A percentile compares a stretch with the other conserved stretches of the same genome.
Conservation (phyloP, 805 yeast genomes). For the Myxozyma geophila region DNA sequence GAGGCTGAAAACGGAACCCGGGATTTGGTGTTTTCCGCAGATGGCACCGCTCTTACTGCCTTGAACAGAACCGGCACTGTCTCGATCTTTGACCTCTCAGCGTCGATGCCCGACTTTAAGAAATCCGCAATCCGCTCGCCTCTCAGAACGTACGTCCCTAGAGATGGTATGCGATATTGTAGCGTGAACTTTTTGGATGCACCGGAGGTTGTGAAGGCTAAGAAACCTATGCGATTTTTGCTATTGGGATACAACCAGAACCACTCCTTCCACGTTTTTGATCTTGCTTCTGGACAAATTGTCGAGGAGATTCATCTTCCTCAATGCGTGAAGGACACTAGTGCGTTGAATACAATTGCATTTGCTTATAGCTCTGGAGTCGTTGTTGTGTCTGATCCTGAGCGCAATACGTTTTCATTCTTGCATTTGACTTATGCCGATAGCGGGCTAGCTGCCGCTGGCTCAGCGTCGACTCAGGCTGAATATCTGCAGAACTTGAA, state of each 20-base stretch:
- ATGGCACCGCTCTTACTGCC: conserved; percentile 28
- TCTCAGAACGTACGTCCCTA: conserved; percentile 19
- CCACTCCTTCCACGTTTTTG: conserved; percentile 33
- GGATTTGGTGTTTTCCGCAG: conserved; percentile 29
- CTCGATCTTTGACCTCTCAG: conserved; percentile 24
- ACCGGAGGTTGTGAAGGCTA: conserved; percentile 17
- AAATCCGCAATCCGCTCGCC: conserved; percentile 23
- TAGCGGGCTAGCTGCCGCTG: not conserved
- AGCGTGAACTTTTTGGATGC: conserved; percentile 29
- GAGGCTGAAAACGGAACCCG: conserved; percentile 22
- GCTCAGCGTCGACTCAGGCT: conserved; percentile 17
- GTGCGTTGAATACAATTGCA: conserved; percentile 8
- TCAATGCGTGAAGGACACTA: conserved; percentile 1
- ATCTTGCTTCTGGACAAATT: conserved; percentile 18
- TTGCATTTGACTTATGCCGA: conserved; percentile 24
- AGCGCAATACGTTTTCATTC: conserved; percentile 25
- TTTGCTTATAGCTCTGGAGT: conserved; percentile 21
- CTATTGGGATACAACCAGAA: conserved; percentile 33
- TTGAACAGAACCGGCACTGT: conserved; percentile 18
- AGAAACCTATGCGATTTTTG: conserved; percentile 29
- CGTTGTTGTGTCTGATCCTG: conserved; percentile 29
- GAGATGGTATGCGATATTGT: conserved; percentile 24
- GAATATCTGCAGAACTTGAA: conserved; percentile 9
- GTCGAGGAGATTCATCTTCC: conserved; percentile 32
- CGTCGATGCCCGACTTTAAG: conserved; percentile 26